phyloP scores from a whole-genome alignment of 2,329 filamentous ascomycete species.

The Ascochyta rabiei region DNA sequence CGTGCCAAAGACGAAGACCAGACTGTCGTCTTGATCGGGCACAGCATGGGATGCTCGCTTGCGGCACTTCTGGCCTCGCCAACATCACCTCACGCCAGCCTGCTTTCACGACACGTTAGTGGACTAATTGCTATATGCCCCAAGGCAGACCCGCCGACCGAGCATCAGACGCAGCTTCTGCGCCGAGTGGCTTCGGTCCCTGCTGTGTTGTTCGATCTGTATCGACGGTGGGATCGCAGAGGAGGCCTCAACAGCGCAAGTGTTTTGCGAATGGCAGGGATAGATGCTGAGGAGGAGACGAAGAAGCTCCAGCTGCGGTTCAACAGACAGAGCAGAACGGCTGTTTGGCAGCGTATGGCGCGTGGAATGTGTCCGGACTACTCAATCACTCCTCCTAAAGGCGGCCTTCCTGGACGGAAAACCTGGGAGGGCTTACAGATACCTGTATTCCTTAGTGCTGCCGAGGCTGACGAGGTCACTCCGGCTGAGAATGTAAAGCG shows the following conservation, averaged over 20 bases:
- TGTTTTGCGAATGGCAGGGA: slow-evolving; percentile 77
- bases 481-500: slow-evolving; percentile 72
- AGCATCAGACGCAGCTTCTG: slow-evolving; percentile 58
- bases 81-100: slow-evolving; percentile 58
- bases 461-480: slow-evolving; percentile 76
- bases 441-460: slow-evolving; percentile 80
- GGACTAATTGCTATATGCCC: slow-evolving; percentile 86
- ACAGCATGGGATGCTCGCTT: slow-evolving; percentile 88
- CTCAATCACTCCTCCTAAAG: slow-evolving; percentile 57
- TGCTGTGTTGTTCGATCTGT: slow-evolving; percentile 73
- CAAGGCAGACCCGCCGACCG: slow-evolving; percentile 66
- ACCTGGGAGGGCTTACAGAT: slow-evolving; percentile 75
- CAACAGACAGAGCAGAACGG: slow-evolving; percentile 82
- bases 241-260: slow-evolving; percentile 80
- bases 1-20: slow-evolving; percentile 70
- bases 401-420: slow-evolving; percentile 71
- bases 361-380: slow-evolving; percentile 71
- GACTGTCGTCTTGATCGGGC: slow-evolving; percentile 79
- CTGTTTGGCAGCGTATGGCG: slow-evolving; percentile 83
- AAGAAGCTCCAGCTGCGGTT: slow-evolving; percentile 72
- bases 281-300: slow-evolving; percentile 67
- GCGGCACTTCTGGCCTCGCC: slow-evolving; percentile 72
- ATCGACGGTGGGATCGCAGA: slow-evolving; percentile 77
- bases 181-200: slow-evolving; percentile 72
- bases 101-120: slow-evolving; percentile 68